phyloP scores from a whole-genome alignment of 805 yeast genomes.

The Isabelozyma gotoi region DNA sequence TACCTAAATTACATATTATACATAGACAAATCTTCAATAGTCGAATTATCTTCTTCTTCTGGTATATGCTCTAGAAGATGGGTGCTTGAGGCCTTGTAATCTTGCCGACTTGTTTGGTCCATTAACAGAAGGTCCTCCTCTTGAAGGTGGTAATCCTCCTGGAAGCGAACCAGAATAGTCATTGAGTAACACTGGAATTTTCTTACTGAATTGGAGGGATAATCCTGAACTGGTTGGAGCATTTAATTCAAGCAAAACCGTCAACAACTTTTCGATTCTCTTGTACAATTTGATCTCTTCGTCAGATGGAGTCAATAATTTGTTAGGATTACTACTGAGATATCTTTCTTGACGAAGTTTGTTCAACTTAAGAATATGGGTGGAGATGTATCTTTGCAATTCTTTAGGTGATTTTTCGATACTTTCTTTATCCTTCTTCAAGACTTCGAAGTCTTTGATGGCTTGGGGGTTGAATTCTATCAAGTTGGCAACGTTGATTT shows the following conservation, averaged over 20 bases:
- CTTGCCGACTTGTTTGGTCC: conserved; percentile 21
- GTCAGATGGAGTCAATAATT: conserved; percentile 22
- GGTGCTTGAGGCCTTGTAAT: conserved; percentile 21
- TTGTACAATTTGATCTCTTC: conserved; percentile 29
- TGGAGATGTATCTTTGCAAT: conserved; percentile 35
- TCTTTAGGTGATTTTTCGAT: conserved; percentile 25
- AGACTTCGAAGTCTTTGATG: conserved; percentile 17
- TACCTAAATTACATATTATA: neutral
- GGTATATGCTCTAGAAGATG: neutral
- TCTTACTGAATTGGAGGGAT: conserved; percentile 31
- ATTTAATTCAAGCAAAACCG: conserved; percentile 31
- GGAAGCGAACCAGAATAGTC: conserved; percentile 83
- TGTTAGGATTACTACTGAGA: conserved; percentile 24
- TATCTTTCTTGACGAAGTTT: conserved; percentile 41
- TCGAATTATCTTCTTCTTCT: neutral
- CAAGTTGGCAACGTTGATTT: conserved; percentile 30
- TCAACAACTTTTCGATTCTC: conserved; percentile 26
- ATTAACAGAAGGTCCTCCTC: conserved; percentile 11
- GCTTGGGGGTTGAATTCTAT: conserved; percentile 37
- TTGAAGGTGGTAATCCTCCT: conserved; percentile 42
- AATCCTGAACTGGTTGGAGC: conserved; percentile 24
- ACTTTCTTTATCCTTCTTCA: conserved; percentile 22
- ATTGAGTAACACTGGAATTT: conserved; percentile 67
- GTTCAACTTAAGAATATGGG: conserved; percentile 31
- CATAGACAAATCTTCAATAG: neutral